phyloP scores from a whole-genome alignment of 192 early-diverging fungal species.

The Coemansia sp. region DNA sequence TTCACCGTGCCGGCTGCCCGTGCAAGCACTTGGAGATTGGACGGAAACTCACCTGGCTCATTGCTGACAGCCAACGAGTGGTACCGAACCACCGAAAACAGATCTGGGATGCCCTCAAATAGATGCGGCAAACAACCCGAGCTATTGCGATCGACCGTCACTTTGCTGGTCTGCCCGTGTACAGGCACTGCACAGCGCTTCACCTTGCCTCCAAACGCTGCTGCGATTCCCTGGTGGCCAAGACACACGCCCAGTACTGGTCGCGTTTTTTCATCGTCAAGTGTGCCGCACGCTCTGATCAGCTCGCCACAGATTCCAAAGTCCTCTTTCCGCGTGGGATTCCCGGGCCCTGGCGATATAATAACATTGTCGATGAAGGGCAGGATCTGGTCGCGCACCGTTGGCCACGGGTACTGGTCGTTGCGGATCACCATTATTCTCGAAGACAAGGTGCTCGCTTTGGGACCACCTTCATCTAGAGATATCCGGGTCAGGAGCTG shows the following conservation, averaged over 20 bases:
- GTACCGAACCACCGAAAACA: conserved; percentile 81
- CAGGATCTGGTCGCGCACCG: conserved; percentile 53
- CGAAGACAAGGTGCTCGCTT: conserved; percentile 20
- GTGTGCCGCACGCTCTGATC: conserved; percentile 13
- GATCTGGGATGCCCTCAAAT: conserved; percentile 58
- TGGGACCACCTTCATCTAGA: neutral
- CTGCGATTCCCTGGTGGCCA: conserved; percentile 87
- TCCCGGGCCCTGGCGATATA: conserved; percentile 93
- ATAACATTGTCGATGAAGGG: conserved; percentile 85
- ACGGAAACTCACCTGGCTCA: conserved; percentile 24
- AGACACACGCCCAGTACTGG: conserved; percentile 92
- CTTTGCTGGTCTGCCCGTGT: conserved; percentile 74
- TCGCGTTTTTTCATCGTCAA: too few species aligned
- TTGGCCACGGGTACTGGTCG: conserved; percentile 84
- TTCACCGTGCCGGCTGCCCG: conserved; percentile 15
- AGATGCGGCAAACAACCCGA: conserved; percentile 62
- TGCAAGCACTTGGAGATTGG: conserved; percentile 23
- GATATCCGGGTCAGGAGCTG: conserved; percentile 55
- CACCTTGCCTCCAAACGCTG: conserved; percentile 63
- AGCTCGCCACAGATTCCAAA: conserved; percentile 37
- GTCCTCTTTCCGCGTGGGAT: conserved; percentile 60
- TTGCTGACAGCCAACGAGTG: conserved; percentile 78
- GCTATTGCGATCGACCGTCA: conserved; percentile 12
- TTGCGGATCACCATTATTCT: conserved; percentile 89
- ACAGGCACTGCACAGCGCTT: conserved; percentile 64